phyloP scores from a whole-genome alignment of 768 basidiomycete species.

The Clavulina sp. region DNA sequence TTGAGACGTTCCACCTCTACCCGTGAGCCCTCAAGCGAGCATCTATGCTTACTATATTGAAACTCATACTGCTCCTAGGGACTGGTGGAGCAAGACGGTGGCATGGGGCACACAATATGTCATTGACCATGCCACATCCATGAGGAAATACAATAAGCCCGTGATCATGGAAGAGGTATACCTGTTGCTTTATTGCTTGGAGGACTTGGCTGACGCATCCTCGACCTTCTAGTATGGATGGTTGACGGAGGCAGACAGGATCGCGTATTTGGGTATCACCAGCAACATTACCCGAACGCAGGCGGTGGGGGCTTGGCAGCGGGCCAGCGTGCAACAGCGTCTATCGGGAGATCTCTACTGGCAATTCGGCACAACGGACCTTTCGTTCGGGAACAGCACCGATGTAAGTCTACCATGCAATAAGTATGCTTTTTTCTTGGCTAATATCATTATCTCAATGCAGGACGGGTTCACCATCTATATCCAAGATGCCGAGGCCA shows the following conservation, averaged over 20 bases:
- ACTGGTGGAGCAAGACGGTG: conserved; percentile 12
- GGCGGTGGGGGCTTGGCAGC: conserved; percentile 10
- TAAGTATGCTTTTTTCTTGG: background rate
- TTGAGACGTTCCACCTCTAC: conserved; percentile 12
- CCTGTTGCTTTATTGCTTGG: background rate
- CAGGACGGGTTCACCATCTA: conserved; percentile 13
- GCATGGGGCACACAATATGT: conserved; percentile 11
- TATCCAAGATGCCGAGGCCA: conserved; percentile 10
- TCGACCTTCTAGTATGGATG: conserved; percentile 10
- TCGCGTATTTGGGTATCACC: conserved; percentile 3
- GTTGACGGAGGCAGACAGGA: conserved; percentile 6
- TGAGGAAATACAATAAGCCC: conserved; percentile 9
- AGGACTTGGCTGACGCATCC: background rate
- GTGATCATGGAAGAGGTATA: conserved; percentile 9
- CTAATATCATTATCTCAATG: background rate
- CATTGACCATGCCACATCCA: conserved; percentile 5
- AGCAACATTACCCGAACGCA: conserved; percentile 9
- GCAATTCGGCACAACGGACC: conserved; percentile 10
- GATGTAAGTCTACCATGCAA: conserved; percentile 6
- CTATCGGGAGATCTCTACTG: conserved; percentile 11
- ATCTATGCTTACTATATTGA: background rate
- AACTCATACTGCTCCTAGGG: background rate
- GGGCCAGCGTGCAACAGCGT: conserved; percentile 3
- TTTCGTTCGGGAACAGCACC: conserved; percentile 11
- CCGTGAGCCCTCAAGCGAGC: background rate